These are phyloP conservation scores for Mariannaea sp. DNA, from an alignment of 2,329 filamentous ascomycete species.

Conservation along the genomic window DNA sequence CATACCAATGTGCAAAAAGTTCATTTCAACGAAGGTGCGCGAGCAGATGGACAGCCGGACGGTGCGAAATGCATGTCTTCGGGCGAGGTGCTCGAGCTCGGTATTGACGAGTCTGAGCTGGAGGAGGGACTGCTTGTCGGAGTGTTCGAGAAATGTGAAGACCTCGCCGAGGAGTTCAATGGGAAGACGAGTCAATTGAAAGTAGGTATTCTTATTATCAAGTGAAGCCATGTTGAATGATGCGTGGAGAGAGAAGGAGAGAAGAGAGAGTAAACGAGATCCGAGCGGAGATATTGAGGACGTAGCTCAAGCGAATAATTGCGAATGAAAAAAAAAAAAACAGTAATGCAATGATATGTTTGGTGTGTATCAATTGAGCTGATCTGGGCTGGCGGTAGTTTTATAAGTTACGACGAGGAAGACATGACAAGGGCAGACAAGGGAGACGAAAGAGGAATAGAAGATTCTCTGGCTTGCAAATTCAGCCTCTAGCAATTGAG, in stretches of 20 bases:
- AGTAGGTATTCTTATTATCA: not conserved
- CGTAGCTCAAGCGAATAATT: too few species aligned
- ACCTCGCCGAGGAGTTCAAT: not conserved
- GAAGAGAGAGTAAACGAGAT: too few species aligned
- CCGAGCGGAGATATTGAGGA: too few species aligned
- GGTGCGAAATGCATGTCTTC: not conserved
- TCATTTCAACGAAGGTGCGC: not conserved
- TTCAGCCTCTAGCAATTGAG: too few species aligned
- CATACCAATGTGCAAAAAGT: not conserved
- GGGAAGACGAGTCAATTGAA: not conserved
- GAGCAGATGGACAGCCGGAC: not conserved
- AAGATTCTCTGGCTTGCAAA: too few species aligned
- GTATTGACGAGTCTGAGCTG: not conserved
- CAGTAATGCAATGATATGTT: too few species aligned
- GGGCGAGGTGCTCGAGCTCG: not conserved
- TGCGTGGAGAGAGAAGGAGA: not conserved
- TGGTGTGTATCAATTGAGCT: too few species aligned
- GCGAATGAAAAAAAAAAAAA: too few species aligned
- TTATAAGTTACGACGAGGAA: too few species aligned
- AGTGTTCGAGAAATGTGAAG: not conserved
- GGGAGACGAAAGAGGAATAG: too few species aligned
- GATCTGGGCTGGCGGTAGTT: too few species aligned
- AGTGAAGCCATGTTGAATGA: not conserved
- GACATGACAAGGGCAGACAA: too few species aligned
- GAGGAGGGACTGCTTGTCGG: not conserved